A percentile compares a stretch with the other conserved stretches of the same genome.
Evolutionary conservation across 805 yeast genomes (phyloP).

Genomic region (Candida taoyuanica): DNA sequence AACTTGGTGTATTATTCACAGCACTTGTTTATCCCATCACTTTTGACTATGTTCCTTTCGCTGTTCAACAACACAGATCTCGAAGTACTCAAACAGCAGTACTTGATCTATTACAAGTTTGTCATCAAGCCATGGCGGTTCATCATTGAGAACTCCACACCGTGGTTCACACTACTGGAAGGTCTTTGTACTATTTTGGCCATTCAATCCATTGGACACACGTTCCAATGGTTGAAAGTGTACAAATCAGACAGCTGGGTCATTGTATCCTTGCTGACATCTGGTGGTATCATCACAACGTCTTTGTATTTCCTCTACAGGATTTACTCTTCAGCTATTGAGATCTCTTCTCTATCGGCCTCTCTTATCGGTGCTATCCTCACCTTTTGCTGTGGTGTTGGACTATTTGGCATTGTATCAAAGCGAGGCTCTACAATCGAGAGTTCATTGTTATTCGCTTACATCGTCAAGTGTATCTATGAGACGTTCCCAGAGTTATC

Average conservation of each 20-base stretch:
- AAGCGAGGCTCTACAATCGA: slow-evolving; percentile 89
- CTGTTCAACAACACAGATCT: slow-evolving; percentile 39
- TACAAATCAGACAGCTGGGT: slow-evolving; percentile 70
- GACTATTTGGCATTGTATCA: slow-evolving; percentile 78
- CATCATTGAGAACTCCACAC: slow-evolving; percentile 74
- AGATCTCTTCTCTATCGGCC: slow-evolving; percentile 60
- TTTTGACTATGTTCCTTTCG: slow-evolving; percentile 64
- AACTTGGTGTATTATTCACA: slow-evolving; percentile 68
- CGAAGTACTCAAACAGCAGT: slow-evolving; percentile 19
- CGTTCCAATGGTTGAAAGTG: slow-evolving; percentile 61
- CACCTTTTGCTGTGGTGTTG: slow-evolving; percentile 68
- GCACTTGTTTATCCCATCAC: slow-evolving; percentile 75
- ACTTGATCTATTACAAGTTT: slow-evolving; percentile 28
- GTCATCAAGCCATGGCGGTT: slow-evolving; percentile 66
- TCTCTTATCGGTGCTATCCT: slow-evolving; percentile 82
- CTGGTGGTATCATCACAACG: slow-evolving; percentile 72
- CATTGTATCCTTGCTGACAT: slow-evolving; percentile 61
- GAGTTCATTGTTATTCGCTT: slow-evolving; percentile 78
- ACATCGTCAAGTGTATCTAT: slow-evolving; percentile 88
- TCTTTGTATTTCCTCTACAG: slow-evolving; percentile 76
- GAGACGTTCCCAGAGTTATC: slow-evolving; percentile 89
- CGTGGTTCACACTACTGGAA: slow-evolving; percentile 82
- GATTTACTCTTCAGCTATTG: slow-evolving; percentile 74
- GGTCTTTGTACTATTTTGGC: slow-evolving; percentile 89
- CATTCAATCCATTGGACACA: slow-evolving; percentile 90